A percentile compares a stretch with the other conserved stretches of the same genome.
Conservation (phyloP, 1,284 basidiomycete species). For the Cutaneotrichosporon cavernicola region DNA sequence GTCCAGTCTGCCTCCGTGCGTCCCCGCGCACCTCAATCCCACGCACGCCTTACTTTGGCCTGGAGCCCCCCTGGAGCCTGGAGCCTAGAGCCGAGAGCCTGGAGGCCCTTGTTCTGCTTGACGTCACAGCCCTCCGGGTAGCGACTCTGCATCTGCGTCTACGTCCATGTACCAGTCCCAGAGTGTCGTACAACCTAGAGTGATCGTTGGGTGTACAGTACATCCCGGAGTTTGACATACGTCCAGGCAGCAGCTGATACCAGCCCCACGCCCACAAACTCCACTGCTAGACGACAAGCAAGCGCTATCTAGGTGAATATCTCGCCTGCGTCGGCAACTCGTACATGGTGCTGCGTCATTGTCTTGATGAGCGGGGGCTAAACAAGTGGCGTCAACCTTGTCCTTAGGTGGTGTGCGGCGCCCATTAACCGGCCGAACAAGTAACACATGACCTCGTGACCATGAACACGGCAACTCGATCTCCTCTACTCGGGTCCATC, state of each 20-base stretch:
- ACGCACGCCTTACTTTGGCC: too few species aligned
- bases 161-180: too few species aligned
- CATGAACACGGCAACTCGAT: not conserved
- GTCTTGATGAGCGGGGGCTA: not conserved
- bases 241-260: not conserved
- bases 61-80: too few species aligned
- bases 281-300: conserved; percentile 2
- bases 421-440: not conserved
- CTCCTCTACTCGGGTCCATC: not conserved
- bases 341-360: not conserved
- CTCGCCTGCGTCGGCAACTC: not conserved
- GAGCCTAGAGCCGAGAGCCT: too few species aligned
- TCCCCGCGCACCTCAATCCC: not conserved
- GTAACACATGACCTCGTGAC: not conserved
- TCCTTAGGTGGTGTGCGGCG: not conserved
- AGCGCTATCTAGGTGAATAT: not conserved
- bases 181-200: too few species aligned
- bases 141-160: not conserved
- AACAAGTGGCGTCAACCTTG: not conserved
- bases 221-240: too few species aligned
- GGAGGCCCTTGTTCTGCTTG: not conserved
- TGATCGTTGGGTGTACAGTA: too few species aligned
- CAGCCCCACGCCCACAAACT: not conserved
- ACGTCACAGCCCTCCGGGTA: not conserved
- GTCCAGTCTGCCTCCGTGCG: not conserved